Percentiles rank a stretch among this genome's conserved stretches.
Evolutionary conservation across 345 rosid species (phyloP).

Genomic region (Isatis tinctoria): DNA sequence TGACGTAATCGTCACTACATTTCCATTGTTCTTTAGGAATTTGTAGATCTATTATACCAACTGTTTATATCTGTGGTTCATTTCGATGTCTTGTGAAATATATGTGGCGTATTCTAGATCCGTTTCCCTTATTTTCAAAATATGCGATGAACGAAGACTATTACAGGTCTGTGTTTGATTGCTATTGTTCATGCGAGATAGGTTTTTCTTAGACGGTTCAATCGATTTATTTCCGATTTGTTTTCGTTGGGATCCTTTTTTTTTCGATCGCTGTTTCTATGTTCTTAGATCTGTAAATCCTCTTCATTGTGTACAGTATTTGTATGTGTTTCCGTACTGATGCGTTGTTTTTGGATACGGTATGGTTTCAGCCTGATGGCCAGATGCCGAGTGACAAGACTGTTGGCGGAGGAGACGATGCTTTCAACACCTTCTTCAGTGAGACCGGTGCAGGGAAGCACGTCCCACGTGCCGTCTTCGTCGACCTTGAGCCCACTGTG

Average conservation of each 20-base stretch:
- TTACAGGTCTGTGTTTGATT: not conserved
- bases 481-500: constrained; percentile 83
- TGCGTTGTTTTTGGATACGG: not conserved
- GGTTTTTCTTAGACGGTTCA: not conserved
- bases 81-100: not conserved
- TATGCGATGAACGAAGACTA: not conserved
- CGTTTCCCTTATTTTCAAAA: not conserved
- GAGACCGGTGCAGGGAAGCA: constrained; percentile 82
- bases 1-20: not conserved
- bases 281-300: not conserved
- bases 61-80: not conserved
- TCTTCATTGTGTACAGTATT: not conserved
- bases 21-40: not conserved
- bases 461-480: constrained; percentile 76
- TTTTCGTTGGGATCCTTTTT: no score
- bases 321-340: not conserved
- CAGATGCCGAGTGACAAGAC: constrained; percentile 78
- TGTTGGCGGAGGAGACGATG: constrained; percentile 77
- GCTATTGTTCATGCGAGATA: not conserved
- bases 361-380: constrained; percentile 58
- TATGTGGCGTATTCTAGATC: not conserved
- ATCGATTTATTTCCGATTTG: not conserved
- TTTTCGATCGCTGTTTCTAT: not conserved
- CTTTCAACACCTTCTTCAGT: constrained; percentile 80
- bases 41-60: not conserved